A percentile compares a stretch with the other conserved stretches of the same genome.
Evolutionary conservation across 2,329 filamentous ascomycete species (phyloP).

Genomic region (Monosporascus sp.): DNA sequence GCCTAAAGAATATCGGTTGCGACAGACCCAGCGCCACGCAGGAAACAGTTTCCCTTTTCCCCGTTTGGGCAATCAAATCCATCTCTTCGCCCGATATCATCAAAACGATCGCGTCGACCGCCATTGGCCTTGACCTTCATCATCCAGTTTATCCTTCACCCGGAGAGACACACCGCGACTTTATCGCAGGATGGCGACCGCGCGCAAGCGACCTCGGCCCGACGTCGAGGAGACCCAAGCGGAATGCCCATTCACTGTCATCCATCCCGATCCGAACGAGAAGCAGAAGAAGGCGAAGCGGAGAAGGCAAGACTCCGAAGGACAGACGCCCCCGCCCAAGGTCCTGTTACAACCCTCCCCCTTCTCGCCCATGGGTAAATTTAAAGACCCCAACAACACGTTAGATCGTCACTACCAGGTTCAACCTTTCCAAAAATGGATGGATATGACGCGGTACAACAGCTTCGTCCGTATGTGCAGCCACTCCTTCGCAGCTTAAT

Average conservation of each 20-base stretch:
- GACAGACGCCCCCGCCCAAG: conserved; percentile 32
- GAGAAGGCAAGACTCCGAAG: conserved; percentile 40
- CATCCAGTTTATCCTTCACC: not conserved
- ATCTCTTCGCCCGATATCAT: not conserved
- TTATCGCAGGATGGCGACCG: conserved; percentile 29
- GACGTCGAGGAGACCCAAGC: conserved; percentile 46
- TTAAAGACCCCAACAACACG: conserved; percentile 45
- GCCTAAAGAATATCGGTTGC: not conserved
- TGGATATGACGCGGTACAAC: conserved; percentile 56
- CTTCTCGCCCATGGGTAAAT: conserved; percentile 49
- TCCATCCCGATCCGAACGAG: conserved; percentile 41
- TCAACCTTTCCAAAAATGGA: conserved; percentile 48
- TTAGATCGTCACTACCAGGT: conserved; percentile 53
- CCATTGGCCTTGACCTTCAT: not conserved
- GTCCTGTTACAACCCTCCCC: conserved; percentile 48
- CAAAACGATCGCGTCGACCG: not conserved
- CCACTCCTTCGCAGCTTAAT: not conserved
- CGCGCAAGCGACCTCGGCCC: conserved; percentile 48
- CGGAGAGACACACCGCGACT: not conserved
- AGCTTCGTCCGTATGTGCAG: conserved; percentile 53
- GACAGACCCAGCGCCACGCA: not conserved
- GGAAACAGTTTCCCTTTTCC: conserved; percentile 2
- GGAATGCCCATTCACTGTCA: conserved; percentile 51
- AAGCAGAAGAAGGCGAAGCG: conserved; percentile 45
- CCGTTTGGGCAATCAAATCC: not conserved